Base-by-base conservation (phyloP, 2,329 filamentous ascomycete species). In the Diaporthe ampelina region DNA sequence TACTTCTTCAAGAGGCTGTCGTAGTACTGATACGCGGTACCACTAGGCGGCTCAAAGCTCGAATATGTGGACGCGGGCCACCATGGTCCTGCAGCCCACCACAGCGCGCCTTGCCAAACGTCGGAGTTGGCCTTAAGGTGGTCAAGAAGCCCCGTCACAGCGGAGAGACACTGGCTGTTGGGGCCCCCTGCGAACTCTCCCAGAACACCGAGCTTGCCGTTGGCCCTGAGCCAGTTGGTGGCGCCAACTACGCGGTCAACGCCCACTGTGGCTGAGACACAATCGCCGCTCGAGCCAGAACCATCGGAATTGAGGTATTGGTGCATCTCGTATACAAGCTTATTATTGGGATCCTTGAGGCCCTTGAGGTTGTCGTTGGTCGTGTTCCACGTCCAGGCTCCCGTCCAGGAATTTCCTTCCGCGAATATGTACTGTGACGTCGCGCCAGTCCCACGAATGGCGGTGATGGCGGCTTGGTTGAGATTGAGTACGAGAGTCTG, bases 401-500 rank as follows among this genome's bases (percentile, higher is more conserved):
- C 63, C 17, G 37, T 52, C 21, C 35, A 70, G 2, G 63, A 72
- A 48, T 71, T 76, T 70, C 79, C 87, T 78, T 89, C 85, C 56
- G 86, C 84, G 57, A 88, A 87, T 78, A 89, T 88, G 76, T 85
- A 86, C 81, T 87, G 85, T 10, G 80, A 82, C 1, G 83, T 90
- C 8, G 89, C 89, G 10, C 89, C 89, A 17, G 88, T 85, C 15
- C 81, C 85, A 54, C 90, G 88, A 79, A 91, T 91, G 75, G 85
- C 88, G 77, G 90, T 79, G 77, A 91, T 90, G 75, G 89, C 90
- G n/a, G 88, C 89, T 79, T 91, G 90, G 85, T 91, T 91, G 63
- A 91, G 86, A 76, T 86, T 81, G 37, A 88, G 81, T 24, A 91
- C 89, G 11, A 91, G 85, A 2, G 80, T 81, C 80, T 91, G 88